A percentile compares a stretch with the other conserved stretches of the same genome.
phyloP scores from a whole-genome alignment of 1,284 basidiomycete species.

The Austroboletus niveus region DNA sequence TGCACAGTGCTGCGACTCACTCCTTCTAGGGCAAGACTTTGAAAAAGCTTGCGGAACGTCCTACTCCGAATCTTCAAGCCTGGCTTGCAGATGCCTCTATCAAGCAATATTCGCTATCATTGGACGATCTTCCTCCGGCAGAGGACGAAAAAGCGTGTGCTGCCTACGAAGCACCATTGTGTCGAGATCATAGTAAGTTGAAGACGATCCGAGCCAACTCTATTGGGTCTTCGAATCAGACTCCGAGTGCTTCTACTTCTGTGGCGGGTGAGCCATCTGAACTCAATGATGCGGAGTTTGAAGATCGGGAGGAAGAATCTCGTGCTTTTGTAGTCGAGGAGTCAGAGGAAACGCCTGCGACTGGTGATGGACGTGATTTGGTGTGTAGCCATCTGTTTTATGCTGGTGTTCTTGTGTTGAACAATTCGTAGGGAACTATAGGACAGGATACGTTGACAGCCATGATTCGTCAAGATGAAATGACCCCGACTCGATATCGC shows the following conservation, averaged over 20 bases:
- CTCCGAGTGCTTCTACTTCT: constrained; percentile 1
- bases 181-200: constrained; percentile 43
- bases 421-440: constrained; percentile 48
- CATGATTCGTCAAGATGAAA: constrained; percentile 70
- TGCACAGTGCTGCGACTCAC: constrained; percentile 14
- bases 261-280: constrained; percentile 9
- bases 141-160: constrained; percentile 45
- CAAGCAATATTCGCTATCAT: constrained; percentile 46
- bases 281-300: constrained; percentile 11
- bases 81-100: constrained; percentile 44
- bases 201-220: constrained; percentile 27
- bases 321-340: constrained; percentile 26
- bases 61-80: constrained; percentile 33
- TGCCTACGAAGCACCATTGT: constrained; percentile 47
- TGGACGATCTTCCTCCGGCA: constrained; percentile 53
- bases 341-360: constrained; percentile 14
- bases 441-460: constrained; percentile 63
- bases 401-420: constrained; percentile 8
- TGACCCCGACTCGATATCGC: constrained; percentile 52
- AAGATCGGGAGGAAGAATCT: constrained; percentile 22
- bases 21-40: constrained; percentile 58
- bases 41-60: constrained; percentile 46
- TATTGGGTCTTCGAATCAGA: constrained; percentile 16
- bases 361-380: constrained; percentile 26
- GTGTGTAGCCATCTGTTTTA: constrained; percentile 26